Percentiles rank a stretch among this genome's conserved stretches.
phyloP scores from a whole-genome alignment of 495 filamentous ascomycete species.

The Penicillium turbatum region DNA sequence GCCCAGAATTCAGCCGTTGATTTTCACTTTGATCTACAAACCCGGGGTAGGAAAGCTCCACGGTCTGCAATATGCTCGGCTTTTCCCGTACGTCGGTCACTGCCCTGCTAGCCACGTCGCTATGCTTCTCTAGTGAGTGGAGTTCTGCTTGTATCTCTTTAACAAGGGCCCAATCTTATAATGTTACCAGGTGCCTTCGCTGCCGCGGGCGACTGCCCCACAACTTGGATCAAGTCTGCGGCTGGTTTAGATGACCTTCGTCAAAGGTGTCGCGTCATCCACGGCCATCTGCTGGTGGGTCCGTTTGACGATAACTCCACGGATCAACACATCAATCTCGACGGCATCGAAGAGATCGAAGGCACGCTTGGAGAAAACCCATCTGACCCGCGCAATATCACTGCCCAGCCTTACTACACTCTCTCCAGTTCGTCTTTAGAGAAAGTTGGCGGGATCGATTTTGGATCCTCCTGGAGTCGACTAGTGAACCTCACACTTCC shows the following conservation, averaged over 20 bases:
- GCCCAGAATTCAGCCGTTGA: not conserved
- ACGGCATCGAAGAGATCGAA: not conserved
- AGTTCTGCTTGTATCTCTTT: not conserved
- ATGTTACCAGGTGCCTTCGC: not conserved
- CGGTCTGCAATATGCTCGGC: not conserved
- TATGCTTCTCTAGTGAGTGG: not conserved
- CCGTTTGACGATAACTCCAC: not conserved
- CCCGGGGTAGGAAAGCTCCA: not conserved
- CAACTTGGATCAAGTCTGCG: not conserved
- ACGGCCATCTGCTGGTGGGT: not conserved
- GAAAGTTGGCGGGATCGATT: not conserved
- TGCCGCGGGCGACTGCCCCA: not conserved
- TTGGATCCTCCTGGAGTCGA: not conserved
- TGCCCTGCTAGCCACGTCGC: not conserved
- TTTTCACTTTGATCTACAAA: not conserved
- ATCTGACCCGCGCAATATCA: not conserved
- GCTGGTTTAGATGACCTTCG: not conserved
- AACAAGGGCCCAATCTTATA: not conserved
- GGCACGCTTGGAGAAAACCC: not conserved
- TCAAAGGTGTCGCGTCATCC: not conserved
- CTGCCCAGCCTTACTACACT: not conserved
- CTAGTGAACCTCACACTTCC: conserved; percentile 3
- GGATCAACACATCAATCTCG: not conserved
- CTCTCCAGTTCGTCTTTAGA: conserved; percentile 3
- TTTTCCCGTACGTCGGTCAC: not conserved